These are phyloP conservation scores for Globisporangium spinosum DNA, from an alignment of 352 stramenopile genomes.

Conservation along the genomic window DNA sequence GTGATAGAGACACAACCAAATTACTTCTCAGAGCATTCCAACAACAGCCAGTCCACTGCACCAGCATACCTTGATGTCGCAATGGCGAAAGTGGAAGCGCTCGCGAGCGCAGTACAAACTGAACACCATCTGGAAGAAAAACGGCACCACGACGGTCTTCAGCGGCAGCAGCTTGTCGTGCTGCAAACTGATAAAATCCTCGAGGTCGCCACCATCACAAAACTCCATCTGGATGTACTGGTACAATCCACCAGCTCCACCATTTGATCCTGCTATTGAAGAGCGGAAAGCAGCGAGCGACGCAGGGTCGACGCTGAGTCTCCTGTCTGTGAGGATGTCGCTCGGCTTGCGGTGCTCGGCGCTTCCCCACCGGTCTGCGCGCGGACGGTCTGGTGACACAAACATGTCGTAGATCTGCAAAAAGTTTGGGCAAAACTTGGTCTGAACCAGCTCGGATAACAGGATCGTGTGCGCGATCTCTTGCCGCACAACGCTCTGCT, in stretches of 20 bases:
- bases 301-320: slow-evolving; percentile 18
- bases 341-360: slow-evolving; percentile 59
- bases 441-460: slow-evolving; percentile 85
- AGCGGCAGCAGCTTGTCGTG: slow-evolving; percentile 64
- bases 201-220: slow-evolving; percentile 94
- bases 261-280: background rate
- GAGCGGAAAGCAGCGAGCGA: slow-evolving; percentile 11
- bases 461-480: slow-evolving; percentile 94
- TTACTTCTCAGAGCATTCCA: slow-evolving; percentile 1
- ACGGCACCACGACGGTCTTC: slow-evolving; percentile 50
- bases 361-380: slow-evolving; percentile 54
- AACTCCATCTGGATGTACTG: slow-evolving; percentile 99
- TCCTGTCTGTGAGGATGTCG: slow-evolving; percentile 39
- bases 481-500: slow-evolving; percentile 81
- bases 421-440: slow-evolving; percentile 93
- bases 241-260: slow-evolving; percentile 41
- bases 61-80: slow-evolving; percentile 92
- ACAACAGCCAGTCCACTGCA: background rate
- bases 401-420: slow-evolving; percentile 91
- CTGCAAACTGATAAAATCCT: slow-evolving; percentile 92
- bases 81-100: slow-evolving; percentile 93
- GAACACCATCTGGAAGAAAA: slow-evolving; percentile 98
- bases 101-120: slow-evolving; percentile 90
- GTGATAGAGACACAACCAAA: background rate
- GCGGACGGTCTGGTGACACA: slow-evolving; percentile 65